Base-by-base conservation (phyloP, 495 filamentous ascomycete species). In the Hapsidospora chrysogenum region DNA sequence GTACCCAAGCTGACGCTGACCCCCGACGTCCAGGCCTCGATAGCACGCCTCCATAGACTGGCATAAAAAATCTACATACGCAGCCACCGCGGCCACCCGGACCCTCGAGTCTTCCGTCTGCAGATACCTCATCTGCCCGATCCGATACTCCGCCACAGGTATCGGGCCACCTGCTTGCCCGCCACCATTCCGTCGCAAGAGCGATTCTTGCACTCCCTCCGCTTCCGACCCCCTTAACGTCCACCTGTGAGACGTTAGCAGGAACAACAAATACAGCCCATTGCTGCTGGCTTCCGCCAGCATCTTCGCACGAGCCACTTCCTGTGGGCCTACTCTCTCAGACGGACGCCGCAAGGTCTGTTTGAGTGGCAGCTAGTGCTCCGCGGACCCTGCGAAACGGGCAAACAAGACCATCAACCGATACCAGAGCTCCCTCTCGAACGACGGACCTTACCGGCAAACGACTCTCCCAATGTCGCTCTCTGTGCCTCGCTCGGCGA, bases 321-420 rank as follows among this genome's bases (percentile, higher is more conserved):
- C 65, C 70, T 74, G 78, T 87, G 83, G 82, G 84, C 82, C 83
- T 85, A 83, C 82, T 85, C 76, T 86, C 78, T 82, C 80, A 78
- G 74, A 65, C 80, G 80, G 64, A 75, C 76, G 75, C 72, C 68
- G 68, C 72, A 76, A 74, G 68, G 79, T 86, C 84, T 79, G 80
- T 85, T 81, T 87, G 79, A 72, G 80, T 70, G 74, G 67, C 66
- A 74, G 72, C 66, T 69, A 69, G 70, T 70, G 66, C 68, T 64
- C 63, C 64, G 60, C 66, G 60, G 63, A 54, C 53, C 48, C 52
- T 44, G 39, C 44, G 22, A 27, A 33, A 36, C 41, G 43, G 42
- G 26, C 31, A 47, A 49, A 36, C 36, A 39, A 33, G 17, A 42
- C 42, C 52, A 40, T 33, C 31, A 32, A 45, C n/a, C n/a, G n/a